Conservation (phyloP, 1,284 basidiomycete species). For the Hemileia vastatrix region DNA sequence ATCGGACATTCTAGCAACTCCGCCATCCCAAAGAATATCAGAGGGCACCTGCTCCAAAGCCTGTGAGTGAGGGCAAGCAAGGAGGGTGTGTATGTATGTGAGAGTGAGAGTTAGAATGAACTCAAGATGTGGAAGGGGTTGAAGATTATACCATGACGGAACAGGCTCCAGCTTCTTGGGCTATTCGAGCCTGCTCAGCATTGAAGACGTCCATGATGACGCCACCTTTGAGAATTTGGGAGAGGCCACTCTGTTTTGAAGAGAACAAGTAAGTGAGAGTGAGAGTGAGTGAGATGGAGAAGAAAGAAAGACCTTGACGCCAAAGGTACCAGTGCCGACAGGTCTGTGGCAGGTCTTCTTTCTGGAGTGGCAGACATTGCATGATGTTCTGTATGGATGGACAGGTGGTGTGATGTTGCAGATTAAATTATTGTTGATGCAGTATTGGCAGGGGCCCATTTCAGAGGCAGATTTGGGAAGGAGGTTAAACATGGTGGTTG, state of each 20-base stretch:
- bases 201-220: conserved; percentile 53
- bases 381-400: too few species aligned
- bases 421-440: too few species aligned
- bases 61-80: conserved; percentile 13
- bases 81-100: not conserved
- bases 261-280: conserved; percentile 17
- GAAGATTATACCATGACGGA: conserved; percentile 72
- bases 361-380: too few species aligned
- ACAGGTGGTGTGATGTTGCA: too few species aligned
- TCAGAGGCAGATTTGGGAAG: too few species aligned
- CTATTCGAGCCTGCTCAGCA: conserved; percentile 80
- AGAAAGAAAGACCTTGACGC: conserved; percentile 26
- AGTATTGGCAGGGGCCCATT: too few species aligned
- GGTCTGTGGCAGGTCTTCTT: too few species aligned
- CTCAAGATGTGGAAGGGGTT: not conserved
- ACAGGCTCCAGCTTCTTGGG: conserved; percentile 93
- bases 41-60: conserved; percentile 77
- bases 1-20: conserved; percentile 88
- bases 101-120: not conserved
- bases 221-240: conserved; percentile 47
- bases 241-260: conserved; percentile 31
- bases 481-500: too few species aligned
- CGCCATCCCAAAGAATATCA: conserved; percentile 80
- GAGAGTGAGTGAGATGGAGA: conserved; percentile 4
- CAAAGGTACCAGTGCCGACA: conserved; percentile 29